Conservation (phyloP, 2,329 filamentous ascomycete species). For the Fusarium bactridioides region DNA sequence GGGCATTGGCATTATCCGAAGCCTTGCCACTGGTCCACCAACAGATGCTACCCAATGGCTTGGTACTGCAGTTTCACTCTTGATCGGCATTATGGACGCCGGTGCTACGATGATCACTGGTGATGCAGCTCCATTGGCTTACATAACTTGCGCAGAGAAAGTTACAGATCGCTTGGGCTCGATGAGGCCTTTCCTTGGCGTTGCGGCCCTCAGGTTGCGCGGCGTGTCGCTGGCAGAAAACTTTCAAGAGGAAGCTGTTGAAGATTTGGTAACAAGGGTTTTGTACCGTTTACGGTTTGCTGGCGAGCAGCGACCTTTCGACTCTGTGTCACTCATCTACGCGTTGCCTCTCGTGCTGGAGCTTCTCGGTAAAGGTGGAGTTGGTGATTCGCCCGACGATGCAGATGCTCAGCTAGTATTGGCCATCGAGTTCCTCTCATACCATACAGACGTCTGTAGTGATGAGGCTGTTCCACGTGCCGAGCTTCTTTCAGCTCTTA, state of each 20-base stretch:
- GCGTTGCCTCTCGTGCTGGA: conserved; percentile 82
- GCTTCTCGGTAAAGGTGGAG: conserved; percentile 80
- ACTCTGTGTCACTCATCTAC: conserved; percentile 87
- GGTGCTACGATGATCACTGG: conserved; percentile 85
- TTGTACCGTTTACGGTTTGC: conserved; percentile 90
- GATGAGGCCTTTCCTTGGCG: conserved; percentile 82
- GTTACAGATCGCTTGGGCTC: conserved; percentile 77
- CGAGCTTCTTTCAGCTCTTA: conserved; percentile 74
- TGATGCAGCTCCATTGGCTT: conserved; percentile 78
- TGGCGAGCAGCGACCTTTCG: conserved; percentile 92
- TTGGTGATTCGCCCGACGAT: conserved; percentile 77
- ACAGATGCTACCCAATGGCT: conserved; percentile 91
- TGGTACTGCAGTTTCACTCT: conserved; percentile 75
- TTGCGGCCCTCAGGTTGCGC: conserved; percentile 83
- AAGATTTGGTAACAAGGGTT: conserved; percentile 84
- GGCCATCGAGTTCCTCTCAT: conserved; percentile 85
- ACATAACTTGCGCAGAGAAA: conserved; percentile 80
- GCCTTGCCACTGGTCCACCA: conserved; percentile 85
- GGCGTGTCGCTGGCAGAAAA: conserved; percentile 77
- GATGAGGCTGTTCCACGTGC: conserved; percentile 79
- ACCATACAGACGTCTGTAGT: conserved; percentile 82
- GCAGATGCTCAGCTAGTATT: conserved; percentile 89
- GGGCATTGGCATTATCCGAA: conserved; percentile 85
- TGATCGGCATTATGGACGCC: conserved; percentile 78
- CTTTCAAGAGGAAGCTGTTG: conserved; percentile 80